phyloP scores from a whole-genome alignment of 2,329 filamentous ascomycete genomes.

The Plectosphaerella plurivora region DNA sequence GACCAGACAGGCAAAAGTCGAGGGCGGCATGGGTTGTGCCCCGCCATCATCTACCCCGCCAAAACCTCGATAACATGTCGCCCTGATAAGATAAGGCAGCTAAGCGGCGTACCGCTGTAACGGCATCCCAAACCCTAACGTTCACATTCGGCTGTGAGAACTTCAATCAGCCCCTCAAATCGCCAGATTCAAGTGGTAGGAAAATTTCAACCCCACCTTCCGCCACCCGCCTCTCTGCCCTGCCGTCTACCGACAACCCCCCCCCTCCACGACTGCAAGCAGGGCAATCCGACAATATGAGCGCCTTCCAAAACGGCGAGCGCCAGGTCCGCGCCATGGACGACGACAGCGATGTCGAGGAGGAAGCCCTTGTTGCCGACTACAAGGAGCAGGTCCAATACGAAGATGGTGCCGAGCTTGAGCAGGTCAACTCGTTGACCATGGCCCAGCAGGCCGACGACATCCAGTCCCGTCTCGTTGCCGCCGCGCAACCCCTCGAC shows the following conservation, averaged over 20 bases:
- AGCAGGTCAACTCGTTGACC: constrained; percentile 65
- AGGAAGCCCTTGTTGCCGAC: constrained; percentile 92
- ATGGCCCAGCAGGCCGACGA: constrained; percentile 78
- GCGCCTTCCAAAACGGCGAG: constrained; percentile 57
- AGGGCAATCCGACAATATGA: constrained; percentile 37
- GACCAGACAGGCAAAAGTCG: background rate
- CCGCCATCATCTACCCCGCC: background rate
- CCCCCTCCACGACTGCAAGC: background rate
- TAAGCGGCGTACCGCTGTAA: constrained; percentile 17
- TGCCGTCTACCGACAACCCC: constrained; percentile 16
- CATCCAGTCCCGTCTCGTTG: constrained; percentile 85
- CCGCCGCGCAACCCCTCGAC: constrained; percentile 90
- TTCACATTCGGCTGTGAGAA: background rate
- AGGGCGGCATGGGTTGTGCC: background rate
- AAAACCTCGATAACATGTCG: background rate
- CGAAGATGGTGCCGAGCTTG: constrained; percentile 74
- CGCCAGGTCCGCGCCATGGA: constrained; percentile 57
- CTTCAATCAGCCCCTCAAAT: background rate
- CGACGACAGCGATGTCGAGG: constrained; percentile 91
- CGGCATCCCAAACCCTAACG: constrained; percentile 33
- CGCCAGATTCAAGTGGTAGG: constrained; percentile 2
- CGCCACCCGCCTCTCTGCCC: constrained; percentile 7
- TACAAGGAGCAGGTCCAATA: constrained; percentile 96
- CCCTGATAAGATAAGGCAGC: constrained; percentile 14
- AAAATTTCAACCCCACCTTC: constrained; percentile 9